Percentiles rank a stretch among this genome's conserved stretches.
Evolutionary conservation across 2,329 filamentous ascomycete genomes (phyloP).

Genomic region (Aureobasidium mangrovei): DNA sequence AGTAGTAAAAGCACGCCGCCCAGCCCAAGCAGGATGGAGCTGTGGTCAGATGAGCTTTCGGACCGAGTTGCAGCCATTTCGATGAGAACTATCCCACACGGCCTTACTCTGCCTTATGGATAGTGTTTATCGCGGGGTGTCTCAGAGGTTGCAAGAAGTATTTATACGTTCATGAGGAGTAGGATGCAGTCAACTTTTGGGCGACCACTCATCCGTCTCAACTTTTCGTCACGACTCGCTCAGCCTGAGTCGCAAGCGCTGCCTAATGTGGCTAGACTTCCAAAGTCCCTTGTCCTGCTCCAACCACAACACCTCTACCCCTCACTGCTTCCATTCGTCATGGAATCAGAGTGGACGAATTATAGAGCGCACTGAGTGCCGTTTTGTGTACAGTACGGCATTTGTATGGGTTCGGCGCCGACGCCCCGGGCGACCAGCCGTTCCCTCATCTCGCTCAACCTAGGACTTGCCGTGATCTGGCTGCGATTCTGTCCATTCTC

Average conservation of each 20-base stretch:
- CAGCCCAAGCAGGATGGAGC: background rate
- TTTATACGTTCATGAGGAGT: background rate
- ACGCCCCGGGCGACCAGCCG: slow-evolving; percentile 62
- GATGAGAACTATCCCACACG: background rate
- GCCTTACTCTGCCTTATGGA: background rate
- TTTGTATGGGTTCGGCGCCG: slow-evolving; percentile 56
- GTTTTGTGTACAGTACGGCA: slow-evolving; percentile 63
- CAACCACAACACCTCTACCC: background rate
- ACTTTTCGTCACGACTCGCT: no score
- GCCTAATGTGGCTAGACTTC: background rate
- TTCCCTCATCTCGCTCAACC: slow-evolving; percentile 69
- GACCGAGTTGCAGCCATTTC: slow-evolving; percentile 2
- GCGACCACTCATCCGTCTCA: no score
- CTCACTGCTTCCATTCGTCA: background rate
- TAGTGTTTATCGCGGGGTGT: background rate
- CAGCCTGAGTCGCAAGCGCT: background rate
- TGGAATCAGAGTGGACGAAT: background rate
- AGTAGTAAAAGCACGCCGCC: background rate
- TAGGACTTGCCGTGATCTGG: slow-evolving; percentile 58
- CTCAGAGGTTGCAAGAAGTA: background rate
- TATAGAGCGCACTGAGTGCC: slow-evolving; percentile 38
- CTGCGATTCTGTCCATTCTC: slow-evolving; percentile 58
- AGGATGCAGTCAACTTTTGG: background rate
- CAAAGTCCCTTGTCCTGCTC: background rate
- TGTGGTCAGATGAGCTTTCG: slow-evolving; percentile 1